Evolutionary conservation across 2,329 filamentous ascomycete species (phyloP).

Genomic region (Capronia coronata): DNA sequence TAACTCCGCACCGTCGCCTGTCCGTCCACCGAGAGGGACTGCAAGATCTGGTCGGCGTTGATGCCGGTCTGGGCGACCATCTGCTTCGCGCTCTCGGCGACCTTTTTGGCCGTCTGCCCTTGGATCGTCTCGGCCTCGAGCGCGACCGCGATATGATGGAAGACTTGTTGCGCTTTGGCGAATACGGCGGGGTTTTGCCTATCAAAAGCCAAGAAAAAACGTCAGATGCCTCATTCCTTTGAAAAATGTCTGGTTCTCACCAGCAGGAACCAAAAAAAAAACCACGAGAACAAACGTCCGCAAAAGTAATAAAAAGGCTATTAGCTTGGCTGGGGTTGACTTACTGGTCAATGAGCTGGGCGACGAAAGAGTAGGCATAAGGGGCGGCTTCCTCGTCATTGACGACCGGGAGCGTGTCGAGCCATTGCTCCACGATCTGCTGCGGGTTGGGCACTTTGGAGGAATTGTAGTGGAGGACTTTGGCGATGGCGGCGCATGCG

Average conservation of each 20-base stretch:
- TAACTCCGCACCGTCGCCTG: slow-evolving; percentile 73
- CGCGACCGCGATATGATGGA: slow-evolving; percentile 77
- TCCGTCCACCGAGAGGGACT: slow-evolving; percentile 68
- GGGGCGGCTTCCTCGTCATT: slow-evolving; percentile 97
- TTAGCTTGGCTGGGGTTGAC: slow-evolving; percentile 46
- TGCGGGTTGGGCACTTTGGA: slow-evolving; percentile 69
- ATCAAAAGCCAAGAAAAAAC: slow-evolving; percentile 6
- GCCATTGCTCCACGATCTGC: slow-evolving; percentile 73
- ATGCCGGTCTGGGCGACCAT: slow-evolving; percentile 67
- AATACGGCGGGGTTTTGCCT: slow-evolving; percentile 77
- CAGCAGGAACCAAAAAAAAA: neutral
- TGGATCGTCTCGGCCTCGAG: slow-evolving; percentile 86
- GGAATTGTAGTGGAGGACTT: slow-evolving; percentile 87
- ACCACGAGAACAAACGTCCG: neutral
- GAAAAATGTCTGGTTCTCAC: neutral
- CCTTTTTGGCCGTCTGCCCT: slow-evolving; percentile 70
- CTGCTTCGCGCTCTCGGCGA: slow-evolving; percentile 70
- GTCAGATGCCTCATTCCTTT: neutral
- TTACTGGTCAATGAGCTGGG: slow-evolving; percentile 89
- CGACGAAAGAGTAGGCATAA: slow-evolving; percentile 87
- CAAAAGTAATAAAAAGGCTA: too few relatives aligned
- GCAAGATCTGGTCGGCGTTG: slow-evolving; percentile 68
- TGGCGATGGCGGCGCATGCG: slow-evolving; percentile 90
- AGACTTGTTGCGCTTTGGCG: slow-evolving; percentile 70
- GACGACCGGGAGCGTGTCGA: slow-evolving; percentile 81